Conservation (phyloP, 768 basidiomycete species). For the Hygrophoropsis aurantiaca region DNA sequence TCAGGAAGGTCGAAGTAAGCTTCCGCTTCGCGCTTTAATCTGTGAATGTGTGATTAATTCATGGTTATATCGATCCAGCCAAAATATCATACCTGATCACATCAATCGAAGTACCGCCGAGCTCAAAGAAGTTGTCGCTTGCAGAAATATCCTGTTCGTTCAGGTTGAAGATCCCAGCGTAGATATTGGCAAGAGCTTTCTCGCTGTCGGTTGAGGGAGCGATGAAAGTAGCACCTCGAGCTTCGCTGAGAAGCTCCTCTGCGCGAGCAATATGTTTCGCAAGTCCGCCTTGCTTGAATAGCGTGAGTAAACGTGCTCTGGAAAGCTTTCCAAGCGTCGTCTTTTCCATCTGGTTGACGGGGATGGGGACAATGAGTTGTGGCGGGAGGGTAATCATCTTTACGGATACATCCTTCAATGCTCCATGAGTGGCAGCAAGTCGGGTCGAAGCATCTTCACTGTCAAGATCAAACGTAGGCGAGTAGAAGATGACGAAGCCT, state of each 20-base stretch:
- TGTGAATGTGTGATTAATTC: not conserved
- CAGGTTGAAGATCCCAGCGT: constrained; percentile 31
- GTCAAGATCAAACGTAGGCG: constrained; percentile 21
- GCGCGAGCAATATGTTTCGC: constrained; percentile 27
- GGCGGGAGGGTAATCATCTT: constrained; percentile 36
- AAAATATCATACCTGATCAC: constrained; percentile 20
- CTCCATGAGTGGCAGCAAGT: constrained; percentile 24
- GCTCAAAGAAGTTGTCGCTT: no score
- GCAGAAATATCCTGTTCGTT: constrained; percentile 21
- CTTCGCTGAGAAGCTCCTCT: constrained; percentile 24
- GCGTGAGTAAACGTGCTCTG: constrained; percentile 33
- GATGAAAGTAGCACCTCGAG: constrained; percentile 19
- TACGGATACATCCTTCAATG: constrained; percentile 29
- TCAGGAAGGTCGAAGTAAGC: constrained; percentile 25
- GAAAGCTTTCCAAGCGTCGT: constrained; percentile 47
- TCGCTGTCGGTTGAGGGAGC: constrained; percentile 24
- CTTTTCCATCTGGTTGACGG: no score
- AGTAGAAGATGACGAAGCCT: constrained; percentile 41
- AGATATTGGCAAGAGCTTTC: constrained; percentile 26
- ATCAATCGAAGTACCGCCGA: constrained; percentile 43
- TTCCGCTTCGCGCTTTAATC: constrained; percentile 28
- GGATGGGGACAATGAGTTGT: constrained; percentile 38
- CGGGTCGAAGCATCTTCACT: constrained; percentile 23
- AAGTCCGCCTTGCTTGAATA: constrained; percentile 36
- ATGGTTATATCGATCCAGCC: not conserved